These are phyloP conservation scores for Leccinum uliginosum DNA, from an alignment of 768 basidiomycete species.

Conservation along the genomic window DNA sequence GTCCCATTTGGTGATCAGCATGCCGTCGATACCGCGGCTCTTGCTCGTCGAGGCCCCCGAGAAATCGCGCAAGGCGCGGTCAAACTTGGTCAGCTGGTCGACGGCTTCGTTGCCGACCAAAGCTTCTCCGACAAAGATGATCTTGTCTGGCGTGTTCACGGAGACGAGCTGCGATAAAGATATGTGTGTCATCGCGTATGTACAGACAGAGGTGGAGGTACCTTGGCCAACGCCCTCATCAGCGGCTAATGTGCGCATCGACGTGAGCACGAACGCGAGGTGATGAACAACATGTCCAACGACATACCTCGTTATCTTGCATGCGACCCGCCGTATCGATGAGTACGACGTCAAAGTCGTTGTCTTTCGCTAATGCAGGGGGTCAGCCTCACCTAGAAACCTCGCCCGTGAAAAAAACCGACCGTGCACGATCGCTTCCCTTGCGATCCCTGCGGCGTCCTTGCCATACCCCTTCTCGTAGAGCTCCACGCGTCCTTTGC, in stretches of 20 bases:
- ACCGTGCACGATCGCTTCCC: conserved; percentile 92
- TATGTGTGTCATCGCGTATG: conserved; percentile 1
- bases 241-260: conserved; percentile 54
- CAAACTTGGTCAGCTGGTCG: conserved; percentile 96
- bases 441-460: conserved; percentile 97
- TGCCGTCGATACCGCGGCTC: conserved; percentile 94
- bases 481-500: conserved; percentile 80
- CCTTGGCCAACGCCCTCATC: conserved; percentile 98
- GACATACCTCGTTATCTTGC: conserved; percentile 94
- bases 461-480: conserved; percentile 98
- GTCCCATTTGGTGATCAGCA: conserved; percentile 99
- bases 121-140: conserved; percentile 97
- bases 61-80: conserved; percentile 89
- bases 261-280: neutral
- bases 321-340: conserved; percentile 98
- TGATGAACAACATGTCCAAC: neutral
- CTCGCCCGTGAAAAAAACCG: conserved; percentile 16
- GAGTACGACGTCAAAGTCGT: conserved; percentile 92
- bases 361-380: conserved; percentile 64
- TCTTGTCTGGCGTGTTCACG: conserved; percentile 94
- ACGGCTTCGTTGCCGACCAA: conserved; percentile 98
- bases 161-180: conserved; percentile 68
- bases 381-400: neutral
- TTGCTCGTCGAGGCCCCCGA: conserved; percentile 64
- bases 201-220: conserved; percentile 23